Base-by-base conservation (phyloP, 805 yeast species). In the Metschnikowia similis region DNA sequence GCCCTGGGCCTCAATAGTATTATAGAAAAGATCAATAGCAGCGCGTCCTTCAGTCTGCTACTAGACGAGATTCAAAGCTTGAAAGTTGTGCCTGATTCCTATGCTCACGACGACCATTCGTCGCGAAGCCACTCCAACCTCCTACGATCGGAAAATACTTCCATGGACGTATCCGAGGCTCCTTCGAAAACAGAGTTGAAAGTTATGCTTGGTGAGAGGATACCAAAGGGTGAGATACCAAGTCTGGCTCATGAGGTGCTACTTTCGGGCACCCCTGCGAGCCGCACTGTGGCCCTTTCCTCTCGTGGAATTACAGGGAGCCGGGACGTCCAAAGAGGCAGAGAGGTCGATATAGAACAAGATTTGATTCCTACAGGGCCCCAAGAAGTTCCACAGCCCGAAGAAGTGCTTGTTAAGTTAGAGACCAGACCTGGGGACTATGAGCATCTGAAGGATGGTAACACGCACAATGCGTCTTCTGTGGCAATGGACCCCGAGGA, bases 61-160 rank as follows among this genome's bases (percentile, higher is more conserved):
- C 61, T 69, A 7, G 58, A 70, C 10, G 76, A 73, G 38, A 54
- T 76, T 32, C 68, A 70, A 8, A 69, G 71, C 69, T 59, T 76
- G 44, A 68, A 72, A 51, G 74, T 71, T 40, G 41, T 47, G 17
- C 38, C 40, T 14, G 45, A 35, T 4, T 29, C 37, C 21, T 49
- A 40, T 34, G 47, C 41, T 8, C 41, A 38, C 17, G 55, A 51
- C 7, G 45, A 40, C 32, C 36, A 31, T 17, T 35, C 48, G 21
- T 47, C 52, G 3, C 48, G 41, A 14, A 42, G 32, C 35, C 39
- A 47, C 10, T 45, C 52, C 31, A 21, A 47, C 14, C 17, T 45
- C 10, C 36, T 47, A 10, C 47, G 47, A 26, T 42, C 52, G 17
- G 48, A 42, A 5, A 27, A 32, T 28, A 10, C 35, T 14, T 43